Evolutionary conservation across 352 stramenopile genomes (phyloP).

Genomic region (Peronospora destructor): DNA sequence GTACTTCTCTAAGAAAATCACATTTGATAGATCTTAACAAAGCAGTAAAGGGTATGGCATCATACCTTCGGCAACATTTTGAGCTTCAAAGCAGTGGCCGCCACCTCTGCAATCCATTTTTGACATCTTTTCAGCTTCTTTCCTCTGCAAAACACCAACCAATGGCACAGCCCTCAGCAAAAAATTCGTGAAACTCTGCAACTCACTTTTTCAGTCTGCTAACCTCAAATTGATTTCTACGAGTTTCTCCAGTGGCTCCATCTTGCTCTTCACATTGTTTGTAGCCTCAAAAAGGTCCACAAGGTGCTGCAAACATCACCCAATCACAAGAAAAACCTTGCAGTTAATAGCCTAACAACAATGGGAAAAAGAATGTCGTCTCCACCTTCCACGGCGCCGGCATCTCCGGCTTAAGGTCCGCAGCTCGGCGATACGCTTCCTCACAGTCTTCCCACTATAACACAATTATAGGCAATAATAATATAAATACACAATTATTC

Average conservation of each 20-base stretch:
- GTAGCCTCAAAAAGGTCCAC: slow-evolving; percentile 63
- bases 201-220: neutral
- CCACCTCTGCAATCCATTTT: slow-evolving; percentile 72
- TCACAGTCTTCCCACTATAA: slow-evolving; percentile 63
- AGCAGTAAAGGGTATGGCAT: neutral
- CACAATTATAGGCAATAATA: neutral
- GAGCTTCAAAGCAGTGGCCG: slow-evolving; percentile 40
- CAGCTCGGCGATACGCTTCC: slow-evolving; percentile 54
- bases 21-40: neutral
- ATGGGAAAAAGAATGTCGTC: neutral
- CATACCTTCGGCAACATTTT: slow-evolving; percentile 42
- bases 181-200: neutral
- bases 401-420: slow-evolving; percentile 62
- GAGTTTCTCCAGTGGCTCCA: slow-evolving; percentile 68
- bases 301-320: slow-evolving; percentile 40
- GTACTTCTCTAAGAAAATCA: neutral
- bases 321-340: neutral
- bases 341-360: slow-evolving; percentile 1
- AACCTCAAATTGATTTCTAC: slow-evolving; percentile 62
- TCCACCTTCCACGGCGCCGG: slow-evolving; percentile 76
- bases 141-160: slow-evolving; percentile 25
- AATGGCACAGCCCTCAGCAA: slow-evolving; percentile 7
- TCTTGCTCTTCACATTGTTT: slow-evolving; percentile 47
- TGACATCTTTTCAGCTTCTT: slow-evolving; percentile 75
- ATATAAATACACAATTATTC: neutral